Percentiles rank a stretch among this genome's conserved stretches.
phyloP scores from a whole-genome alignment of 306 rosid genomes.

The Purshia tridentata region DNA sequence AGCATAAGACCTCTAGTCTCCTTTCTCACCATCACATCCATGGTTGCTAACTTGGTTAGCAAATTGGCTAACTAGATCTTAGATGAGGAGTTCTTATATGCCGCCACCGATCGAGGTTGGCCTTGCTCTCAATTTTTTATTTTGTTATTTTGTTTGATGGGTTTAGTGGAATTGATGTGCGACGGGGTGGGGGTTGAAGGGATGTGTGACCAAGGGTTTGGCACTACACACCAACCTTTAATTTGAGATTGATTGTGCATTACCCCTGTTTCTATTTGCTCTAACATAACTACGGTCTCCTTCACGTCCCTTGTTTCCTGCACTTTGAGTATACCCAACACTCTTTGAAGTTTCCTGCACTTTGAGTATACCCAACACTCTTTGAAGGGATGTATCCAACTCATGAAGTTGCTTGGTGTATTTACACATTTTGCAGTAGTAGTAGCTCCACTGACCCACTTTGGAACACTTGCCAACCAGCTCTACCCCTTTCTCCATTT shows the following conservation, averaged over 20 bases:
- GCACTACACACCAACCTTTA: no score
- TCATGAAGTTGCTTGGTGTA: neutral
- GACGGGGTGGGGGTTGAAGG: no score
- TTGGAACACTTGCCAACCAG: neutral
- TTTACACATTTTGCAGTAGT: neutral
- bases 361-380: neutral
- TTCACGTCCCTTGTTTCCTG: no score
- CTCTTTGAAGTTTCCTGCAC: neutral
- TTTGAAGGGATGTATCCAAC: neutral
- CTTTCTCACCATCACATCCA: no score
- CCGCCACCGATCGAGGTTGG: conserved; percentile 49
- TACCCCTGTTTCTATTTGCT: no score
- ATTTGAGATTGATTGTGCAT: no score
- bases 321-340: no score
- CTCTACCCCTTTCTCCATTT: neutral
- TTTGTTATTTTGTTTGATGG: no score
- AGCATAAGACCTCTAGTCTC: no score
- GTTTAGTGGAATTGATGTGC: no score
- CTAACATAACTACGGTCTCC: no score
- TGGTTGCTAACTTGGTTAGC: conserved; percentile 46
- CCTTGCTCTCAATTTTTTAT: conserved; percentile 46
- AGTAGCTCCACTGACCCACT: neutral
- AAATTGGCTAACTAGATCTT: conserved; percentile 29
- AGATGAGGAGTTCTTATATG: conserved; percentile 47
- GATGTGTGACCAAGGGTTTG: no score